phyloP scores from a whole-genome alignment of 2,329 filamentous ascomycete genomes.

The Aureobasidium melanogenum region DNA sequence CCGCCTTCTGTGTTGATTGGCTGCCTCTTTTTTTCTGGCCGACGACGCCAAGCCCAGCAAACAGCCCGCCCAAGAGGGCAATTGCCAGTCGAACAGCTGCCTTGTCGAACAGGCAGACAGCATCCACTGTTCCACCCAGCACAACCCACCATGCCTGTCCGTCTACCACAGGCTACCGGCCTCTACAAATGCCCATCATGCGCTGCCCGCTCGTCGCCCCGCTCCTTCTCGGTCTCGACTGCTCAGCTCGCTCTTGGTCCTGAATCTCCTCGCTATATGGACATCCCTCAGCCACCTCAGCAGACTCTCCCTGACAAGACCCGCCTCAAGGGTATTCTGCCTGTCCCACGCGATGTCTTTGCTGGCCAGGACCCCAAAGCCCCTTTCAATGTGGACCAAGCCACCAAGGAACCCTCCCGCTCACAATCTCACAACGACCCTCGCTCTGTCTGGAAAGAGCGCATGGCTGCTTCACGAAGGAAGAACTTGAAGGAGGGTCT shows the following conservation, averaged over 20 bases:
- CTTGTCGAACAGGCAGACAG: neutral
- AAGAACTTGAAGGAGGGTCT: conserved; percentile 65
- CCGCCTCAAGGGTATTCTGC: conserved; percentile 66
- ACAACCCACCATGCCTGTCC: conserved; percentile 3
- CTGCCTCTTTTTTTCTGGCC: neutral
- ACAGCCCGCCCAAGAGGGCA: neutral
- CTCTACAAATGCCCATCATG: conserved; percentile 29
- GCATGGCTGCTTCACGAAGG: conserved; percentile 64
- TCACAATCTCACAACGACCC: conserved; percentile 47
- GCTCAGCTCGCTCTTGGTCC: conserved; percentile 53
- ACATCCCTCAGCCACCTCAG: conserved; percentile 69
- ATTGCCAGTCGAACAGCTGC: neutral
- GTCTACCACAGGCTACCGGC: conserved; percentile 4
- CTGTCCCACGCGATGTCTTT: conserved; percentile 76
- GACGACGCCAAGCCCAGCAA: conserved; percentile 1
- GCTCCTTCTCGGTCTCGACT: conserved; percentile 39
- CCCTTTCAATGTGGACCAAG: neutral
- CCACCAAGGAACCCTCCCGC: conserved; percentile 22
- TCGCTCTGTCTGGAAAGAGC: conserved; percentile 56
- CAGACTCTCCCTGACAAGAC: conserved; percentile 45
- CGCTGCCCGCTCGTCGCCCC: conserved; percentile 12
- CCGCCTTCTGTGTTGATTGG: neutral
- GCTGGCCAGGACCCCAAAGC: conserved; percentile 21
- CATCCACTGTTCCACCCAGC: neutral
- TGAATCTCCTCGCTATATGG: conserved; percentile 81